These are phyloP conservation scores for Dactylellina haptotyla DNA, from an alignment of 2,329 filamentous ascomycete species.

Conservation along the genomic window DNA sequence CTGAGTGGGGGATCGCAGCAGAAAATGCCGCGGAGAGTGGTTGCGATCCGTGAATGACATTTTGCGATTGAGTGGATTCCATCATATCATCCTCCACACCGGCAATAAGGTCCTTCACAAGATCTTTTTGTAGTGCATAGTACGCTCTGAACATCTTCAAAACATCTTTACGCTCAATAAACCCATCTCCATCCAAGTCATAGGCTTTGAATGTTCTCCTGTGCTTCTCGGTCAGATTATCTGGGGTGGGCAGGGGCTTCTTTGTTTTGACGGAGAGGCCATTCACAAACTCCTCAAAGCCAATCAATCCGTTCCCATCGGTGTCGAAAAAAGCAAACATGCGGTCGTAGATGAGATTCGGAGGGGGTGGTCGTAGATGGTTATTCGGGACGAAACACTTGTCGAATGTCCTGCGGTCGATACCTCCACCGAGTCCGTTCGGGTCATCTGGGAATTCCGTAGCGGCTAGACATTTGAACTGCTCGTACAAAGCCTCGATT, in stretches of 20 bases:
- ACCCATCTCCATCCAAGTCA: slow-evolving; percentile 88
- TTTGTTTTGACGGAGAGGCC: slow-evolving; percentile 76
- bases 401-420: slow-evolving; percentile 93
- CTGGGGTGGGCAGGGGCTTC: slow-evolving; percentile 67
- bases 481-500: slow-evolving; percentile 93
- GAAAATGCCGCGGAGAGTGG: slow-evolving; percentile 82
- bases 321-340: slow-evolving; percentile 98
- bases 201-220: slow-evolving; percentile 85
- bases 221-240: slow-evolving; percentile 75
- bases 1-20: slow-evolving; percentile 72
- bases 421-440: slow-evolving; percentile 78
- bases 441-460: slow-evolving; percentile 85
- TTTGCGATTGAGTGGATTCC: slow-evolving; percentile 77
- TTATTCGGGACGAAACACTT: slow-evolving; percentile 87
- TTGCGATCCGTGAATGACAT: slow-evolving; percentile 78
- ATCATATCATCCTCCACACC: slow-evolving; percentile 80
- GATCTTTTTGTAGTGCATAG: slow-evolving; percentile 87
- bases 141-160: slow-evolving; percentile 91
- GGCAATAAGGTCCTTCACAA: slow-evolving; percentile 84
- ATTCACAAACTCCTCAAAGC: slow-evolving; percentile 88
- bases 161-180: slow-evolving; percentile 85
- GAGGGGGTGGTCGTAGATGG: slow-evolving; percentile 77
- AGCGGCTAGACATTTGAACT: slow-evolving; percentile 93
- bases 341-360: slow-evolving; percentile 92
- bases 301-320: slow-evolving; percentile 86